Evolutionary conservation across 257 asterid genomes (phyloP).

Genomic region (Scutellaria galericulata): DNA sequence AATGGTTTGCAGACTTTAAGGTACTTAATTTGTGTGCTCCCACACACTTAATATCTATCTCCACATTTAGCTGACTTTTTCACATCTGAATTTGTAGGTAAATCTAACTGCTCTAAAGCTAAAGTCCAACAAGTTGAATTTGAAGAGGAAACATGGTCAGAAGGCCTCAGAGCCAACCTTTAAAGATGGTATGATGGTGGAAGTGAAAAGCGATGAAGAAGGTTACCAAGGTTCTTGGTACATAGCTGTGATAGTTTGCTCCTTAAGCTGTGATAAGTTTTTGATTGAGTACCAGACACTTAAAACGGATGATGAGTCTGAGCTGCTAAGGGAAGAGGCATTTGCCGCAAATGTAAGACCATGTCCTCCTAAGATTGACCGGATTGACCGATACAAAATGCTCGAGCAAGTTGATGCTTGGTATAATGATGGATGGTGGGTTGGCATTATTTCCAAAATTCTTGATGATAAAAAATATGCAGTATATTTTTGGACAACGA

Average conservation of each 20-base stretch:
- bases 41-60: conserved; percentile 14
- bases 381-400: conserved; percentile 44
- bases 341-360: conserved; percentile 57
- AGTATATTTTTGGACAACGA: conserved; percentile 59
- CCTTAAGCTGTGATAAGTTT: conserved; percentile 34
- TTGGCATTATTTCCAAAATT: conserved; percentile 58
- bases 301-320: conserved; percentile 53
- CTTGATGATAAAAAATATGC: conserved; percentile 48
- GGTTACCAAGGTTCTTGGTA: conserved; percentile 77
- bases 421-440: conserved; percentile 87
- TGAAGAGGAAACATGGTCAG: conserved; percentile 41
- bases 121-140: conserved; percentile 36
- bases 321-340: conserved; percentile 48
- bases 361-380: conserved; percentile 50
- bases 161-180: conserved; percentile 41
- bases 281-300: conserved; percentile 68
- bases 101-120: conserved; percentile 32
- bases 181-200: conserved; percentile 59
- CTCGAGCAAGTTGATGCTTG: conserved; percentile 73
- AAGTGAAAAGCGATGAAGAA: conserved; percentile 67
- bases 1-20: conserved; percentile 51
- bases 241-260: conserved; percentile 50
- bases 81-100: conserved; percentile 41
- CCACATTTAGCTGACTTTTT: conserved; percentile 4
- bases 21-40: conserved; percentile 32